phyloP scores from a whole-genome alignment of 306 rosid genomes.

The Sindora glabra region DNA sequence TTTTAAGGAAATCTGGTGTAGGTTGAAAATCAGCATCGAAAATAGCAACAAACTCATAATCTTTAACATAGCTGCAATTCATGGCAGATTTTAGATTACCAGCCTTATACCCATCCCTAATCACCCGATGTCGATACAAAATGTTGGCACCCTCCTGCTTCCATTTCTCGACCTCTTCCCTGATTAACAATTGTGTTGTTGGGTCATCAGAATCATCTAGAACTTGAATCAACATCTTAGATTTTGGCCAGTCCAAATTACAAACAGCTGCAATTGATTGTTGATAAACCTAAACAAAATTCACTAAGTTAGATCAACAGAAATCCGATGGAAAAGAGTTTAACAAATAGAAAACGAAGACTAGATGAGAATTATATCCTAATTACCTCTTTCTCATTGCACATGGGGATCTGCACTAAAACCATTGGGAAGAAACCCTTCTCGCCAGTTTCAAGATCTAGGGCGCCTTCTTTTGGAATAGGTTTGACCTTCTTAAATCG shows the following conservation, averaged over 20 bases:
- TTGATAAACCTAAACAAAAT: conserved; percentile 61
- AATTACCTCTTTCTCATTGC: too few species aligned
- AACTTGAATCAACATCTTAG: conserved; percentile 63
- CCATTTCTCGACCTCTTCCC: conserved; percentile 75
- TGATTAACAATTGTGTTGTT: conserved; percentile 51
- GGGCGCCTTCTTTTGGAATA: conserved; percentile 39
- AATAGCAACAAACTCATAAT: conserved; percentile 75
- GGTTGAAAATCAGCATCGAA: conserved; percentile 96
- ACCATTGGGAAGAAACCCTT: conserved; percentile 76
- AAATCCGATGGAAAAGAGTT: background rate
- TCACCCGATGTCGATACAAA: conserved; percentile 65
- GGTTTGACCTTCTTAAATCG: conserved; percentile 67
- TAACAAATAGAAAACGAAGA: background rate
- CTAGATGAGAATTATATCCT: background rate
- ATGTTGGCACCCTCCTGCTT: conserved; percentile 68
- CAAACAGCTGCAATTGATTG: conserved; percentile 82
- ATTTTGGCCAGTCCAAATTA: conserved; percentile 83
- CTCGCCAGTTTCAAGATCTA: conserved; percentile 68
- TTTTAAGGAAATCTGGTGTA: conserved; percentile 47
- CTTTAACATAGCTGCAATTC: conserved; percentile 81
- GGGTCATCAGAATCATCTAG: conserved; percentile 92
- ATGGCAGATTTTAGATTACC: conserved; percentile 93
- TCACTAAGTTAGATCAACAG: background rate
- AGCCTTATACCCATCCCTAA: conserved; percentile 88
- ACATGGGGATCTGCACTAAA: conserved; percentile 97